Base-by-base conservation (phyloP, 768 basidiomycete genomes). In the Candolleomyces aberdarensis region DNA sequence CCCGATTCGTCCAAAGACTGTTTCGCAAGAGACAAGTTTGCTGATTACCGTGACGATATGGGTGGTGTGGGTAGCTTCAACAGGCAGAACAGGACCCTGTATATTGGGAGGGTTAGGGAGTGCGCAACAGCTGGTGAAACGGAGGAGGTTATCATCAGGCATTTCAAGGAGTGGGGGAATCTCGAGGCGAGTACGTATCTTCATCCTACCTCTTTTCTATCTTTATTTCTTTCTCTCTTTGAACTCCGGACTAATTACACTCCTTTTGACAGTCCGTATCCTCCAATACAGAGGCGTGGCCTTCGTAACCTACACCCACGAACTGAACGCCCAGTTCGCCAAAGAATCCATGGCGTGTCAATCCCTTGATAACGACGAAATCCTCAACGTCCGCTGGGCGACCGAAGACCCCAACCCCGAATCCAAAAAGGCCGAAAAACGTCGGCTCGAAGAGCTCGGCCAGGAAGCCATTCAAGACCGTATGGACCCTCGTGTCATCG, bases 331-430 rank as follows among this genome's bases (percentile, higher is more conserved):
- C 3, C 92, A 95, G 69, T 99, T 99, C 71, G 97, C 97, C 17
- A 97, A 97, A 71, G 97, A 99, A 73, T 86, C 96, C 0, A 99
- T 99, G 97, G 94, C 96, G 15, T 96, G 96, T 74, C 97, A 99
- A 74, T 95, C 92, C 17, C 81, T 98, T 64, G 97, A 98, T 71
- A 91, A 94, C 67, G 96, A 97, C 71, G 97, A 99, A 70, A 95
- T 98, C 62, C 83, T 98, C 62, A 99, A 99, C 74, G 95, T 98
- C 56, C 89, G 96, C 52, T 99, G 97, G 97, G 97, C 97, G 40
- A 98, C 96, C 0, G 96, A 97, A 70, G 97, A 99, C 72, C 97
- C 97, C 0, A 99, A 99, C 71, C 97, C 96, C 0, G 86, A 85
- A 0, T 87, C 90, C 63, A 96, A 95, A 67, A 86, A 90, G 8